Conservation (phyloP, 2,329 filamentous ascomycete species). For the Verruconis gallopava region DNA sequence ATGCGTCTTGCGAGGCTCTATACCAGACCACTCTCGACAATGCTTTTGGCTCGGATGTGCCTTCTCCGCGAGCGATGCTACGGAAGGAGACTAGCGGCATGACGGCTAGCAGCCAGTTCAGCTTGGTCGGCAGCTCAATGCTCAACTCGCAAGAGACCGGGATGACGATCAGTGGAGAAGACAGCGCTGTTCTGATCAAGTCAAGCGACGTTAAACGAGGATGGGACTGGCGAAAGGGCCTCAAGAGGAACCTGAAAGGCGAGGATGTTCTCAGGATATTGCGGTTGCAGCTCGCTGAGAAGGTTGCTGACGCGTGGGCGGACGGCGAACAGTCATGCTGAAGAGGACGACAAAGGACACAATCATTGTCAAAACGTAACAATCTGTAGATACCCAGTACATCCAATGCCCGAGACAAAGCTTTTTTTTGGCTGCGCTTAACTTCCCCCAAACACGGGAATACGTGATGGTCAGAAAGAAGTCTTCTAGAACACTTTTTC, state of each 20-base stretch:
- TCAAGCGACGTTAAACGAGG: constrained; percentile 37
- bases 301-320: constrained; percentile 58
- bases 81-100: constrained; percentile 34
- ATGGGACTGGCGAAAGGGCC: constrained; percentile 58
- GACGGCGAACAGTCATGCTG: constrained; percentile 37
- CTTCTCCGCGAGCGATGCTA: constrained; percentile 28
- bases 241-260: constrained; percentile 46
- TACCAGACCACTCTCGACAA: constrained; percentile 63
- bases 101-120: constrained; percentile 46
- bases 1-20: constrained; percentile 63
- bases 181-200: constrained; percentile 38
- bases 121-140: constrained; percentile 62
- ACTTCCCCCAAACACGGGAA: too few species aligned
- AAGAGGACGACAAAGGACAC: background rate
- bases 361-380: too few species aligned
- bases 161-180: constrained; percentile 29
- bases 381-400: too few species aligned
- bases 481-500: too few species aligned
- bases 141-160: constrained; percentile 49
- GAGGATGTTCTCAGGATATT: constrained; percentile 60
- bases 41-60: constrained; percentile 34
- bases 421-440: too few species aligned
- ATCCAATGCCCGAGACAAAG: too few species aligned
- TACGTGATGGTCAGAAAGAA: too few species aligned
- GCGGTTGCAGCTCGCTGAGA: constrained; percentile 59